These are phyloP conservation scores for Coniferiporia weirii DNA, from an alignment of 1,284 basidiomycete genomes.

Conservation along the genomic window DNA sequence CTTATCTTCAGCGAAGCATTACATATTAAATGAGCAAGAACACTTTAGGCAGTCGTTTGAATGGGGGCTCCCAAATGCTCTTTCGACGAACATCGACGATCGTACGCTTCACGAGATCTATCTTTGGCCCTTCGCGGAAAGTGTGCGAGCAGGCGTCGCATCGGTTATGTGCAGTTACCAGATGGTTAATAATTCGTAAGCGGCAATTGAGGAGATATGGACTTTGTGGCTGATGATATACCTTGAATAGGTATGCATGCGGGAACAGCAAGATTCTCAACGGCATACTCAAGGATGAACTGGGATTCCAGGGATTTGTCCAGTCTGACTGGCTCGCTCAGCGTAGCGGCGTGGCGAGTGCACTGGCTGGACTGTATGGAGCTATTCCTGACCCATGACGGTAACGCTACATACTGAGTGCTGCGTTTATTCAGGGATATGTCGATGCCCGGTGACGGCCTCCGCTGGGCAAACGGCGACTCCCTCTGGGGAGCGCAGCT, in stretches of 20 bases:
- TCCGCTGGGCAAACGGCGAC: constrained; percentile 16
- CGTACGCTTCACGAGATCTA: constrained; percentile 37
- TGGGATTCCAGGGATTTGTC: constrained; percentile 29
- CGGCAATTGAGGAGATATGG: background rate
- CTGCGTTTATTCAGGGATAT: constrained; percentile 17
- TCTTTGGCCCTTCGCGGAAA: constrained; percentile 38
- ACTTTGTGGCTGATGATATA: background rate
- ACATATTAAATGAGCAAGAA: constrained; percentile 32
- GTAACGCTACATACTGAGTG: background rate
- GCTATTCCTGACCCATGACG: background rate
- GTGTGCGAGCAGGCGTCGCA: constrained; percentile 42
- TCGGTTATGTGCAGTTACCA: constrained; percentile 47
- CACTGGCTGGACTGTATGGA: constrained; percentile 16
- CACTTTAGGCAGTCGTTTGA: constrained; percentile 28
- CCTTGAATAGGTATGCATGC: constrained; percentile 30
- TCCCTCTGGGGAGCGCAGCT: constrained; percentile 17
- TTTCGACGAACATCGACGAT: constrained; percentile 43
- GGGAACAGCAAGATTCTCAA: constrained; percentile 45
- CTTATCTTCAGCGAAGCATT: constrained; percentile 26
- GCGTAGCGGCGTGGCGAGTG: constrained; percentile 17
- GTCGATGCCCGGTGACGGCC: constrained; percentile 17
- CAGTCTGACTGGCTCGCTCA: constrained; percentile 26
- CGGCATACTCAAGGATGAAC: constrained; percentile 44
- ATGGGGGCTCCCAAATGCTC: constrained; percentile 21
- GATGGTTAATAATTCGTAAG: constrained; percentile 42